Conservation (phyloP, 495 filamentous ascomycete genomes). For the Daldinia caldariorum region DNA sequence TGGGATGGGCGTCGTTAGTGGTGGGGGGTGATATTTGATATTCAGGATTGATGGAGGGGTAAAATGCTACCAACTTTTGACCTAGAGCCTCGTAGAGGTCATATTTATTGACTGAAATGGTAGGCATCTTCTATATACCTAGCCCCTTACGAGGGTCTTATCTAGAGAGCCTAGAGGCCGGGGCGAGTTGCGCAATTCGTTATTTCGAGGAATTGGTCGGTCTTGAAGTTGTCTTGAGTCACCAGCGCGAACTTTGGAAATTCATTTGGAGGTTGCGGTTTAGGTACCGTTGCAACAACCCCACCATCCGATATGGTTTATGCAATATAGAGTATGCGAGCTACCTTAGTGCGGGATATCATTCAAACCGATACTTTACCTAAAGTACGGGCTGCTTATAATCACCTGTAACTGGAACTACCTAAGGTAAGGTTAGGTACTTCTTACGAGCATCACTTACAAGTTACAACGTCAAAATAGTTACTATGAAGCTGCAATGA, state of each 20-base stretch:
- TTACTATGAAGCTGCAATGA: no score
- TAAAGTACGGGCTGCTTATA: no score
- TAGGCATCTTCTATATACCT: constrained; percentile 77
- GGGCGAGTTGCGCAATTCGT: constrained; percentile 29
- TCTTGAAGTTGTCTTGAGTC: no score
- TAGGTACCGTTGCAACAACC: constrained; percentile 19
- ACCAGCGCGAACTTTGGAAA: constrained; percentile 35
- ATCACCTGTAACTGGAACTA: no score
- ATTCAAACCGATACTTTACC: not conserved
- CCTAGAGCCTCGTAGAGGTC: constrained; percentile 92
- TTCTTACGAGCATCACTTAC: no score
- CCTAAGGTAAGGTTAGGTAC: no score
- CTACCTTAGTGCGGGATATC: not conserved
- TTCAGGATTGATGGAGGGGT: constrained; percentile 18
- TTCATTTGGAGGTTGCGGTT: constrained; percentile 32
- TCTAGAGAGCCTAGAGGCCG: constrained; percentile 32
- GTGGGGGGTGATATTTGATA: constrained; percentile 6
- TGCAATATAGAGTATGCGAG: constrained; percentile 11
- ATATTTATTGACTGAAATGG: constrained; percentile 93
- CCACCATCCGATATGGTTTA: constrained; percentile 28
- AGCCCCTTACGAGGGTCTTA: constrained; percentile 18
- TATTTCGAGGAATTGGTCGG: constrained; percentile 10
- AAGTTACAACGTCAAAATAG: no score
- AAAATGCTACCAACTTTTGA: constrained; percentile 71
- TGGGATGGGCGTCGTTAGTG: constrained; percentile 21